Conservation (phyloP, 345 rosid genomes). For the Corchorus olitorius region DNA sequence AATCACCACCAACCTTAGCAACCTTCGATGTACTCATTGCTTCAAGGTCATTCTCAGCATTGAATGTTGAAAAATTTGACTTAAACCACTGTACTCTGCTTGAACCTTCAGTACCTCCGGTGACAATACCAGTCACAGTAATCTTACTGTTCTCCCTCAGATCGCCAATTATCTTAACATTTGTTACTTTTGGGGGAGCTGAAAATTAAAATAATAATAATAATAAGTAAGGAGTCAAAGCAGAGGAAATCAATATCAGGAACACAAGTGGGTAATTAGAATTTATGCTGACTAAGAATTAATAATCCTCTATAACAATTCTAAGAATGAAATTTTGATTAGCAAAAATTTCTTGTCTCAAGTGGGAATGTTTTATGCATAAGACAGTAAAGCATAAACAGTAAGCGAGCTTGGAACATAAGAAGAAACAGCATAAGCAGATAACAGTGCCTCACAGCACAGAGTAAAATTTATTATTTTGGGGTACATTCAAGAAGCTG, state of each 20-base stretch:
- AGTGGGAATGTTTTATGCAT: background rate
- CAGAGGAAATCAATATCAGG: background rate
- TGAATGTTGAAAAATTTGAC: conserved; percentile 52
- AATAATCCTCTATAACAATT: conserved; percentile 9
- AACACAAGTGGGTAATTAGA: background rate
- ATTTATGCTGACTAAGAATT: background rate
- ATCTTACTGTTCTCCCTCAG: conserved; percentile 84
- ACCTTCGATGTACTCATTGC: conserved; percentile 82
- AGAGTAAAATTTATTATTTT: background rate
- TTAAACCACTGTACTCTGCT: conserved; percentile 98
- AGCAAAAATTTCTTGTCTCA: background rate
- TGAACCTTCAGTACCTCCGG: conserved; percentile 92
- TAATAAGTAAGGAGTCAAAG: conserved; percentile 22
- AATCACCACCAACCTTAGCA: conserved; percentile 64
- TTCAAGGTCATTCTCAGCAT: conserved; percentile 70
- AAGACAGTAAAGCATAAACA: background rate
- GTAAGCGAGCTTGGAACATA: conserved; percentile 8
- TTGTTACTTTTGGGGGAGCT: conserved; percentile 94
- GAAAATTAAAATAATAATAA: conserved; percentile 24
- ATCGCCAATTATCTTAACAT: conserved; percentile 87
- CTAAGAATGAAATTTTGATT: background rate
- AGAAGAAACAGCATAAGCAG: background rate
- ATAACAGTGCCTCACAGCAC: background rate
- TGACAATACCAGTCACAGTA: conserved; percentile 75
- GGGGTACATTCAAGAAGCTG: background rate